A percentile compares a stretch with the other conserved stretches of the same genome.
phyloP scores from a whole-genome alignment of 345 rosid species.

The Gossypium stocksii region DNA sequence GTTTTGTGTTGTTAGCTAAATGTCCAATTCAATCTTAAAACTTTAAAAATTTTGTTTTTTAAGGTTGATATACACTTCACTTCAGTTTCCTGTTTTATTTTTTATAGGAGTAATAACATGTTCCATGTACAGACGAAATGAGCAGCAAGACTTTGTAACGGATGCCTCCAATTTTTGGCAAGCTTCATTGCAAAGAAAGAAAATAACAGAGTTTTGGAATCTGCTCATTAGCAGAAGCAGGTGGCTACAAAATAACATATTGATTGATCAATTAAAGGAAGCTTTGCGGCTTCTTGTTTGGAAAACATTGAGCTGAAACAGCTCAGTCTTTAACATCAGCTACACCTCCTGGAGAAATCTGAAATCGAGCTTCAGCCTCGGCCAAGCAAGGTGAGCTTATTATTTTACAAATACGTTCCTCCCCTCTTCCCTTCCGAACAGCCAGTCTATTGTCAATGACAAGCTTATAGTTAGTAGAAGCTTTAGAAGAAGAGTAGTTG shows the following conservation, averaged over 20 bases:
- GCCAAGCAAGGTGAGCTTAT: constrained; percentile 93
- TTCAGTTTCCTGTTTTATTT: too few species aligned
- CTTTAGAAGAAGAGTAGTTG: background rate
- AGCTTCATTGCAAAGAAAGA: background rate
- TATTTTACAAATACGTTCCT: constrained; percentile 94
- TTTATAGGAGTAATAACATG: background rate
- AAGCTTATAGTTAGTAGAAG: background rate
- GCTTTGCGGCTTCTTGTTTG: background rate
- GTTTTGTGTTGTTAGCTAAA: too few species aligned
- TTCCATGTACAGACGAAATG: background rate
- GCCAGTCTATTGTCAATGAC: constrained; percentile 53
- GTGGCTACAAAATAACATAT: background rate
- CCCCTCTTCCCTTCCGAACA: constrained; percentile 89
- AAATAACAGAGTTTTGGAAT: background rate
- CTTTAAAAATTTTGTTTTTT: too few species aligned
- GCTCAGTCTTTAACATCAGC: constrained; percentile 26
- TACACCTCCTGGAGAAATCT: constrained; percentile 80
- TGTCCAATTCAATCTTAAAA: too few species aligned
- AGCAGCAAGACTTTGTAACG: background rate
- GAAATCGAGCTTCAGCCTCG: constrained; percentile 94
- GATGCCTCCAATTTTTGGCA: background rate
- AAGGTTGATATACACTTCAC: too few species aligned
- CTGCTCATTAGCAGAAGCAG: background rate
- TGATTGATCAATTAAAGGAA: background rate
- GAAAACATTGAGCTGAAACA: background rate